These are phyloP conservation scores for Canariomyces notabilis DNA, from an alignment of 2,329 filamentous ascomycete species.

Conservation along the genomic window DNA sequence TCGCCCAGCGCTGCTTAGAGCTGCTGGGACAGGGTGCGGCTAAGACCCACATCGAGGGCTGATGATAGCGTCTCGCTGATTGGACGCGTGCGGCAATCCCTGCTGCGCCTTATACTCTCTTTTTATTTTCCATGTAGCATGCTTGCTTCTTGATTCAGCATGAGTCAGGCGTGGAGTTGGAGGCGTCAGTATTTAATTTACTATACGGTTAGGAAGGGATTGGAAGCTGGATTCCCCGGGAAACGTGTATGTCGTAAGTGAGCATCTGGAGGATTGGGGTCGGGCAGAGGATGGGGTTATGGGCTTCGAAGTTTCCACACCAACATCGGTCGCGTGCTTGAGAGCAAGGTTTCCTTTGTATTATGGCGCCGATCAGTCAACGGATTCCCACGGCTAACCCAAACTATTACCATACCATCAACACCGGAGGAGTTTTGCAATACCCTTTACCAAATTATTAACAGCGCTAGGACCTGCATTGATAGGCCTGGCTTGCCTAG, in stretches of 20 bases:
- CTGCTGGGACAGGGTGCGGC: constrained; percentile 70
- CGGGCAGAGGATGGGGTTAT: background rate
- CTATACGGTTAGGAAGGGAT: constrained; percentile 31
- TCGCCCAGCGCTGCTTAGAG: constrained; percentile 86
- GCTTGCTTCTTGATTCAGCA: constrained; percentile 32
- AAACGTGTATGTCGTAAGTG: constrained; percentile 23
- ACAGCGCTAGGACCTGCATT: background rate
- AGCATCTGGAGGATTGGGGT: constrained; percentile 11
- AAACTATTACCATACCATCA: constrained; percentile 3
- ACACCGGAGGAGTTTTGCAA: constrained; percentile 6
- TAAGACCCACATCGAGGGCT: constrained; percentile 80
- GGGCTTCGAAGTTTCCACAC: background rate
- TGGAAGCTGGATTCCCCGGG: constrained; percentile 15
- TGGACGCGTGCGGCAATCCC: background rate
- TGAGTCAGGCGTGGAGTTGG: constrained; percentile 39
- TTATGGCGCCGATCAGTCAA: constrained; percentile 17
- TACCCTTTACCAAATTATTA: constrained; percentile 11
- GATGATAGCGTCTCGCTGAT: constrained; percentile 20
- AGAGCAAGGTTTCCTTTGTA: constrained; percentile 25
- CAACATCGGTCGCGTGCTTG: background rate
- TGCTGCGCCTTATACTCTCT: background rate
- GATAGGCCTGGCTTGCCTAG: constrained; percentile 12
- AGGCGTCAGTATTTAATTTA: constrained; percentile 35
- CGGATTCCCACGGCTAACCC: constrained; percentile 7
- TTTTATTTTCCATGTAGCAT: constrained; percentile 19